phyloP scores from a whole-genome alignment of 805 yeast species.

The Zygosaccharomyces siamensis region DNA sequence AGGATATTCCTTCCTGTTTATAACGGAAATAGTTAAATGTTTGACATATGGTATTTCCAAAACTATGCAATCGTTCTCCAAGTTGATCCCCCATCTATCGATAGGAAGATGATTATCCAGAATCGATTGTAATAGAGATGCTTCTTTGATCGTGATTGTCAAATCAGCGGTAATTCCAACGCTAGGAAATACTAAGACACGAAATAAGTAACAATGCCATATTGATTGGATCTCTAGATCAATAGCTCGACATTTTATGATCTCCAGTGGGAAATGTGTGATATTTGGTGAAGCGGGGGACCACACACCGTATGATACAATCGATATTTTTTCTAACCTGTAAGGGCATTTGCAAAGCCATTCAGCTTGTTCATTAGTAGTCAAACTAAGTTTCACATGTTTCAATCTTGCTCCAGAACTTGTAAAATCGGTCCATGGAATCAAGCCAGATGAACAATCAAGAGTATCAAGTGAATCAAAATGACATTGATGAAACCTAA shows the following conservation, averaged over 20 bases:
- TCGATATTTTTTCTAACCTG: background rate
- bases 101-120: background rate
- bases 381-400: constrained; percentile 13
- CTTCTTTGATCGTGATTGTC: constrained; percentile 14
- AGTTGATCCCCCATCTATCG: constrained; percentile 5
- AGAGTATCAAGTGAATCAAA: constrained; percentile 15
- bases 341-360: constrained; percentile 23
- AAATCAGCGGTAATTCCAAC: constrained; percentile 3
- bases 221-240: constrained; percentile 13
- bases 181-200: constrained; percentile 16
- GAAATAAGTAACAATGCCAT: constrained; percentile 21
- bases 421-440: constrained; percentile 23
- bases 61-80: constrained; percentile 11
- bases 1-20: background rate
- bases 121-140: constrained; percentile 11
- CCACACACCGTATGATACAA: constrained; percentile 4
- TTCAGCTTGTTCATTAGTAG: constrained; percentile 15
- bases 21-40: constrained; percentile 8
- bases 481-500: constrained; percentile 18
- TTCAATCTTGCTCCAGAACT: constrained; percentile 7
- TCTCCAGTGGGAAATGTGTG: background rate
- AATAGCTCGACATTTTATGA: background rate
- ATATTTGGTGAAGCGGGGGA: constrained; percentile 10
- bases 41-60: constrained; percentile 12
- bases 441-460: constrained; percentile 14